A percentile compares a stretch with the other conserved stretches of the same genome.
Evolutionary conservation across 441 rosid species (phyloP).

Genomic region (Omphalea diandra): DNA sequence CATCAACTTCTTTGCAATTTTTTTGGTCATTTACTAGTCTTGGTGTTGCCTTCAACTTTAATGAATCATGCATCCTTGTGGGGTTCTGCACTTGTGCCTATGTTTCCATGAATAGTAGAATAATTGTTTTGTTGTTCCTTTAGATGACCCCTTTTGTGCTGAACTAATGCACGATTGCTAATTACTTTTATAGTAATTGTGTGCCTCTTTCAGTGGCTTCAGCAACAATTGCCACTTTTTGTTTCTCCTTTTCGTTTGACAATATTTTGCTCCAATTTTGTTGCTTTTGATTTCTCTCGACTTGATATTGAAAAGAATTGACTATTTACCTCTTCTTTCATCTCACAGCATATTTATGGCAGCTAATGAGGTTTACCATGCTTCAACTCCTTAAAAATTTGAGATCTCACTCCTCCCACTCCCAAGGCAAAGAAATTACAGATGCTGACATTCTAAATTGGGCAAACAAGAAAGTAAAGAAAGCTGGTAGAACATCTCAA

Average conservation of each 20-base stretch:
- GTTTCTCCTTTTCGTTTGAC: neutral
- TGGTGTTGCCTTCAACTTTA: neutral
- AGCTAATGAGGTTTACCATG: conserved; percentile 92
- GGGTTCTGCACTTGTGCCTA: neutral
- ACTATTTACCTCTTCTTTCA: conserved; percentile 17
- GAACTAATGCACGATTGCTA: neutral
- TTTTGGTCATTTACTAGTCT: neutral
- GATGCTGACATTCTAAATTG: conserved; percentile 80
- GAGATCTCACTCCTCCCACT: conserved; percentile 71
- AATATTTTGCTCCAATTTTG: neutral
- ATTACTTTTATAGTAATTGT: neutral
- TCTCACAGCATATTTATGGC: conserved; percentile 82
- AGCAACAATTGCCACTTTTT: neutral
- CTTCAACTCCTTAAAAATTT: conserved; percentile 88
- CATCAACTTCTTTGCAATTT: neutral
- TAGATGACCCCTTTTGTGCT: neutral
- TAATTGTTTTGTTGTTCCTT: neutral
- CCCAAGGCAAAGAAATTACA: conserved; percentile 87
- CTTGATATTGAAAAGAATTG: neutral
- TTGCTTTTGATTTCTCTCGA: conserved; percentile 6
- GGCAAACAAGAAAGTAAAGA: conserved; percentile 87
- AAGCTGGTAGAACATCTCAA: conserved; percentile 59
- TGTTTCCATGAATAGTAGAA: neutral
- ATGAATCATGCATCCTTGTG: neutral
- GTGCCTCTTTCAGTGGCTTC: neutral